Conservation (phyloP, 768 basidiomycete species). For the Arthromyces matolae region DNA sequence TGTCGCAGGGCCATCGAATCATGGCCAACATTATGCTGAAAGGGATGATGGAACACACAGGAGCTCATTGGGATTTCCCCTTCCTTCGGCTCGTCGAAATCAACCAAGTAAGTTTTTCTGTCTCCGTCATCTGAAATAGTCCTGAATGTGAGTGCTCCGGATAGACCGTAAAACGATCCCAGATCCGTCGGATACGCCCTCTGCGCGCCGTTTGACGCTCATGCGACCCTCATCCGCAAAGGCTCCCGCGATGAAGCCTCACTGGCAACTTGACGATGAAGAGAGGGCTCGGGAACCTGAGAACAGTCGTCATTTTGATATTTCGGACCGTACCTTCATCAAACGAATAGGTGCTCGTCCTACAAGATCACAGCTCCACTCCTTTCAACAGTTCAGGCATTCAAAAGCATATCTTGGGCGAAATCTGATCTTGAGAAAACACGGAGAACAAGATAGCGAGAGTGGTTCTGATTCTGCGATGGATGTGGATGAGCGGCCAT, state of each 20-base stretch:
- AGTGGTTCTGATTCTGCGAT: constrained; percentile 11
- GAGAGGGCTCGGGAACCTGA: constrained; percentile 7
- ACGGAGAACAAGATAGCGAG: constrained; percentile 6
- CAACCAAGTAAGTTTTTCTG: constrained; percentile 13
- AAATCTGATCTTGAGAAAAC: constrained; percentile 10
- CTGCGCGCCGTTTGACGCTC: constrained; percentile 7
- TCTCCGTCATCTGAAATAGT: too few species aligned
- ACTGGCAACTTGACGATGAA: constrained; percentile 18
- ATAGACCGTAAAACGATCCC: constrained; percentile 9
- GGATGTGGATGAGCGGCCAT: constrained; percentile 7
- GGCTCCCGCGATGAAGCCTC: constrained; percentile 10
- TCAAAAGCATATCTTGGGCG: constrained; percentile 5
- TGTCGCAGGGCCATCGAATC: background rate
- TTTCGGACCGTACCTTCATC: constrained; percentile 11
- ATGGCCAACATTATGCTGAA: background rate
- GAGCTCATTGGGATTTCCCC: background rate
- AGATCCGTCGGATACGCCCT: background rate
- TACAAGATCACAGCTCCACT: background rate
- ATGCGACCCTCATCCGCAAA: constrained; percentile 11
- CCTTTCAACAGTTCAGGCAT: background rate
- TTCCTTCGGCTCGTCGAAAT: background rate
- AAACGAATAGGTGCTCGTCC: constrained; percentile 13
- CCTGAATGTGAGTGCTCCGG: too few species aligned
- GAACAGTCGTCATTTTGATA: background rate
- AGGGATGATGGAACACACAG: background rate